Evolutionary conservation across 495 filamentous ascomycete genomes (phyloP).

Genomic region (Xylaria cubensis): DNA sequence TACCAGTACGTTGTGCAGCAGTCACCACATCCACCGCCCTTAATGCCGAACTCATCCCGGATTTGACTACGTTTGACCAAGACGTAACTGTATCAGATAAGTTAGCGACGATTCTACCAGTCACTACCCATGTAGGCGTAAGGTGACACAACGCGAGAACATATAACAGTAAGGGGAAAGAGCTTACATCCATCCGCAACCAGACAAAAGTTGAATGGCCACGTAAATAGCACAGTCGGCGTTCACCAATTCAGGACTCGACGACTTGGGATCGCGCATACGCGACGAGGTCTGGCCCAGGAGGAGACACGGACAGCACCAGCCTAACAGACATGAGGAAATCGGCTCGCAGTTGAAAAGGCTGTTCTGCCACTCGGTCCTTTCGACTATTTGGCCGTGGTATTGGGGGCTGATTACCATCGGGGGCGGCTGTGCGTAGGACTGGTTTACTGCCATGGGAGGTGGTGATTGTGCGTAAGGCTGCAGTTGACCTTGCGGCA

Average conservation of each 20-base stretch:
- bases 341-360: slow-evolving; percentile 48
- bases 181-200: slow-evolving; percentile 51
- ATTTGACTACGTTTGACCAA: slow-evolving; percentile 62
- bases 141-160: background rate
- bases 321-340: slow-evolving; percentile 48
- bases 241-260: slow-evolving; percentile 49
- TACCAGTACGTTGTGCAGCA: slow-evolving; percentile 58
- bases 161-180: background rate
- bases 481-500: background rate
- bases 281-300: slow-evolving; percentile 59
- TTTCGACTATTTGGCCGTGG: slow-evolving; percentile 27
- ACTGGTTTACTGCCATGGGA: slow-evolving; percentile 13
- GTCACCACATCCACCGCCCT: slow-evolving; percentile 59
- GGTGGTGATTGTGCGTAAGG: background rate
- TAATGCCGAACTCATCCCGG: slow-evolving; percentile 59
- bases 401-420: slow-evolving; percentile 9
- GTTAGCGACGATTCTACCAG: background rate
- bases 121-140: background rate
- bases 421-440: slow-evolving; percentile 26
- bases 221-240: slow-evolving; percentile 49
- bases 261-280: slow-evolving; percentile 52
- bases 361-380: slow-evolving; percentile 44
- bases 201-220: slow-evolving; percentile 34
- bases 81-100: slow-evolving; percentile 35
- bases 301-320: slow-evolving; percentile 60